Evolutionary conservation across 192 early-diverging fungal species (phyloP), one percentile per base, ranked within the genome.

Genomic region (Haplosporangium gracile): DNA sequence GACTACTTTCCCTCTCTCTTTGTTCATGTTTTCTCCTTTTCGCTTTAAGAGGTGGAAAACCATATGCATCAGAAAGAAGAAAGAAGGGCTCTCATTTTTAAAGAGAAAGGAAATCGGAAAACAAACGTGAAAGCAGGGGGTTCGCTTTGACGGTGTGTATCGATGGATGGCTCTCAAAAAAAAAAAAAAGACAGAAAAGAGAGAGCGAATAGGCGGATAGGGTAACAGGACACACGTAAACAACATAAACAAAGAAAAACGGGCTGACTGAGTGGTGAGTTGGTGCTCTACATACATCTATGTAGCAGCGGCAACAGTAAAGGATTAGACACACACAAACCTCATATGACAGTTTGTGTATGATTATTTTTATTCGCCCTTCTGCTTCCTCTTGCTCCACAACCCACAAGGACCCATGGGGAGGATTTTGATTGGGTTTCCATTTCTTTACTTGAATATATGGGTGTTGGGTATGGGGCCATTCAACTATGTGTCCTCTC

Each of bases 401-500:
- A 65, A 65, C 60, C 60, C 29, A 65, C 60, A 65, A 15, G 60
- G 60, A 65, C 57, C 57, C 57, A 63, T 63, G 26, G 57, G 55
- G 57, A 26, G 42, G 42, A 43, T 36, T 43, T 43, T 6, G 5
- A 5, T 10, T 9, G 9, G 1, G 9, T 10, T 16, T 49, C 15
- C 47, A 13, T 49, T 49, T 49, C 47, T 49, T 16, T 49, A 49
- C 15, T 63, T 63, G 53, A 55, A 5, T n/a, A 55, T 55, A 22
- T 5, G 49, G 53, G 22, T 1, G 53, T 55, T 7, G 53, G 24
- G 53, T n/a, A 55, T 16, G 18, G 49, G 49, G 49, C 20, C 49
- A 20, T 51, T 51, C 49, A 18, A 51, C 20, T 51, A 51, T 51
- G 49, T 51, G 16, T 51, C 49, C 49, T 20, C 16, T 51, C 49